Base-by-base conservation (phyloP, 768 basidiomycete genomes). In the Leucogyrophana mollusca region DNA sequence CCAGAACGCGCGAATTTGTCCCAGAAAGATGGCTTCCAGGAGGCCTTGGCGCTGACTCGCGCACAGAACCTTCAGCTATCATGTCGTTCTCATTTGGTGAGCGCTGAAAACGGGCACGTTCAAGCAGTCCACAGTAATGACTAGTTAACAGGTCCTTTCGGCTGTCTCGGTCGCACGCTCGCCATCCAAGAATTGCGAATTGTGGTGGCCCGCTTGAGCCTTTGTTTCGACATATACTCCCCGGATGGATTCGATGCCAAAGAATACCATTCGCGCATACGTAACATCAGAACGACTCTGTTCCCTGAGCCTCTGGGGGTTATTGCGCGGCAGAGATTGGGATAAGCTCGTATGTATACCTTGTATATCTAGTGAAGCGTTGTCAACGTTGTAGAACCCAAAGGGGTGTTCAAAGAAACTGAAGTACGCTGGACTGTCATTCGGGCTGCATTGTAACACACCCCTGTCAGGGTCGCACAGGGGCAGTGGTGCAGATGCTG, bases 11-110 rank as follows among this genome's bases (percentile, higher is more conserved):
- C 50, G 51, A 54, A 20, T 68, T 62, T 45, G 50, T 41, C 7
- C 65, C 66, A 14, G 64, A 68, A 34, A 46, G 69, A 16, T 69
- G 69, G 67, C 50, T 59, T 16, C 55, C 60, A n/a, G 61, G 44
- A 6, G 65, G 66, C n/a, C 55, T 65, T 3, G 64, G 64, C 2
- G 55, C 60, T 3, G 57, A 45, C 4, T 54, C 57, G 10, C 55
- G 27, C 10, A 58, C 56, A 11, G 51, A 60, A 42, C 60, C 58
- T 46, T 34, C 55, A n/a, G 60, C 58, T 7, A 41, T 68, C 23
- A 46, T 59, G 9, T 56, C 62, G 3, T 69, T 67, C 45, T 59
- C 60, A 5, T 56, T 40, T 38, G 65, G 65, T 57, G 46, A 4
- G 27, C 27, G 27, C 27, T 30, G 13, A 30, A 30, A 30, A 13